A percentile compares a stretch with the other conserved stretches of the same genome.
Evolutionary conservation across 805 yeast genomes (phyloP).

Genomic region (Candida sphagnicola): DNA sequence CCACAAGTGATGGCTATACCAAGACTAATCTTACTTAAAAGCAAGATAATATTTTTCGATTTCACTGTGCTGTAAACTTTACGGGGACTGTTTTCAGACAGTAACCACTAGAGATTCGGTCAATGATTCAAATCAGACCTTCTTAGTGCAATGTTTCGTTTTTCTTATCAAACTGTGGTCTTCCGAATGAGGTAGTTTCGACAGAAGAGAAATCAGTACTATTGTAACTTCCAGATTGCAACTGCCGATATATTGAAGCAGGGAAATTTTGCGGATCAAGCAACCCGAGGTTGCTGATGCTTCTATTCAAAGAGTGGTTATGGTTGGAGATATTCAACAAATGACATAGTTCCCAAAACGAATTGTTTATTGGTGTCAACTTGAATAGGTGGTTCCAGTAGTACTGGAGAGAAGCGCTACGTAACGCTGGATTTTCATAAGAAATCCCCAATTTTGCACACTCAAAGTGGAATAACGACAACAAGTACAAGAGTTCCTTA

Average conservation of each 20-base stretch:
- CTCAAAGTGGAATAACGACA: conserved; percentile 29
- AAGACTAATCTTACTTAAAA: too few relatives aligned
- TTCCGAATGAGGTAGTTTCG: conserved; percentile 12
- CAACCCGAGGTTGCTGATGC: conserved; percentile 27
- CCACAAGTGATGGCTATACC: too few relatives aligned
- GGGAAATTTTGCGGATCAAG: conserved; percentile 37
- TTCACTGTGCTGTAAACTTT: too few relatives aligned
- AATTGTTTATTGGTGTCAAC: conserved; percentile 26
- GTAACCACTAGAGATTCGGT: too few relatives aligned
- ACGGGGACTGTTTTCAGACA: too few relatives aligned
- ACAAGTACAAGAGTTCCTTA: conserved; percentile 26
- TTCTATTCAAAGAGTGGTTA: conserved; percentile 20
- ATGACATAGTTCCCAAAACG: conserved; percentile 37
- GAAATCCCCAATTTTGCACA: conserved; percentile 26
- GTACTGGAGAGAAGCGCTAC: conserved; percentile 14
- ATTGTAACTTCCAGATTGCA: conserved; percentile 24
- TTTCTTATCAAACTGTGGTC: conserved; percentile 8
- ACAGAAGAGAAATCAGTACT: conserved; percentile 20
- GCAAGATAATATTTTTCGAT: too few relatives aligned
- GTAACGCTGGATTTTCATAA: conserved; percentile 9
- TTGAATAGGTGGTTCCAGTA: conserved; percentile 15
- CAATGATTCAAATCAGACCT: not conserved
- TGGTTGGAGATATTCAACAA: conserved; percentile 26
- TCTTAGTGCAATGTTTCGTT: not conserved
- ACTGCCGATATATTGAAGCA: conserved; percentile 17